Evolutionary conservation across 108 stramenopile species (phyloP), one percentile per base, ranked within the genome.

Genomic region (Schizochytrium sp.): DNA sequence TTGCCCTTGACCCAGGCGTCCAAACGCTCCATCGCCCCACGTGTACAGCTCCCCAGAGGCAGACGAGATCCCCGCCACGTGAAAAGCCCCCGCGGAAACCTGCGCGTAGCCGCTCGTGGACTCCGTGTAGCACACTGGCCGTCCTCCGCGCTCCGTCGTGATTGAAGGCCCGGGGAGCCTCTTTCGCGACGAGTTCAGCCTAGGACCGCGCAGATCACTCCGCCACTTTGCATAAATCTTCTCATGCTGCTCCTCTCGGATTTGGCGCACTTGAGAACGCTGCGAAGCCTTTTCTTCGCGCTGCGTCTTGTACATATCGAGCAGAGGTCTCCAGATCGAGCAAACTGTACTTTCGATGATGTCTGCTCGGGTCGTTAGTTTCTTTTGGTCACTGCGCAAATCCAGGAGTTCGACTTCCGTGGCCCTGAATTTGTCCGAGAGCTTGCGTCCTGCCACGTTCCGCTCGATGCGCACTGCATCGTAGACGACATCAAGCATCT

Each of bases 321-420:
- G 58, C 55, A 94, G 88, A 6, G 91, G 92, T 19, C 34, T n/a
- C 94, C 95, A 95, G 90, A 91, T 91, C 43, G 71, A 95, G 72
- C 72, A 91, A 92, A n/a, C 91, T 63, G 57, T 87, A 25, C 5
- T 92, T 58, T n/a, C 63, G 76, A 93, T 76, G 44, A 90, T 76
- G 58, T 87, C 63, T 59, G 90, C 88, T 51, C 72, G 89, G 34
- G 63, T 41, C 3, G 18, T 69, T 25, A 91, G 60, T 72, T 89
- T 91, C 60, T 87, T 72, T 60, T 93, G 72, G 16, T 93, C 88
- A 21, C 92, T 93, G 14, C 94, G 93, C n/a, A 95, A 87, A 23
- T 93, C 91, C 53, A 91, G 71, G 90, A 93, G 94, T 91, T 95
- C 95, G 12, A 95, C 88, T 44, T 63, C 60, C 21, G 94, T 91